Base-by-base conservation (phyloP, 257 asterid genomes). In the Rauvolfia tetraphylla region DNA sequence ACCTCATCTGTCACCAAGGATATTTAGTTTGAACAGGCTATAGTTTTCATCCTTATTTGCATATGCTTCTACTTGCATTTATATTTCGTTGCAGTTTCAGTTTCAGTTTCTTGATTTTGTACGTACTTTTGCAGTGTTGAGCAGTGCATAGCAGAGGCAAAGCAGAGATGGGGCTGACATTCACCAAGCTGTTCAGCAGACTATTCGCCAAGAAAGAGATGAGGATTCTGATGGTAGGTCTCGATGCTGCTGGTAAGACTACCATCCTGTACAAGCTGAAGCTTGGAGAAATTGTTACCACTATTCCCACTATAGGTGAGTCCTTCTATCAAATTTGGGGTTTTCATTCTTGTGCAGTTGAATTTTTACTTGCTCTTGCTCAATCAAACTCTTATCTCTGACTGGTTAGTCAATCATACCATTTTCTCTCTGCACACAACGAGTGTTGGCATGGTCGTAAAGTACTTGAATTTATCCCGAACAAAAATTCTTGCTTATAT, bases 221-320 rank as follows among this genome's bases (percentile, higher is more conserved):
- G 85, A 79, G 85, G 8, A 84, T 83, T 77, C 70, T 83, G 80
- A 83, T 83, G 87, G 87, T 83, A 29, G 83, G 84, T 78, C 87
- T 83, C 59, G 87, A 83, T 75, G 86, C 86, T 53, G 84, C 86
- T 75, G 85, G 87, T 81, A 84, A 84, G 80, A 84, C 85, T 44
- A 84, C 85, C 73, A 84, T 84, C 71, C 62, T 84, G 68, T 84
- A 84, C 83, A 84, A 84, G 73, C 85, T 84, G 73, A 84, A 84
- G 75, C 87, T 84, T 34, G 87, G 87, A 69, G 87, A 84, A 76
- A 84, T 84, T 46, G 87, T 84, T 44, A 84, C 87, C 36, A 83
- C 87, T 33, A 83, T 83, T 65, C 87, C 87, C 1, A 80, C 87
- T 17, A 83, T 83, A 7, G 86, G 86, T 83, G 76, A 77, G 84